These are phyloP conservation scores for Pachysandra terminalis DNA, from an alignment of 164 flowering plant species.

Conservation along the genomic window DNA sequence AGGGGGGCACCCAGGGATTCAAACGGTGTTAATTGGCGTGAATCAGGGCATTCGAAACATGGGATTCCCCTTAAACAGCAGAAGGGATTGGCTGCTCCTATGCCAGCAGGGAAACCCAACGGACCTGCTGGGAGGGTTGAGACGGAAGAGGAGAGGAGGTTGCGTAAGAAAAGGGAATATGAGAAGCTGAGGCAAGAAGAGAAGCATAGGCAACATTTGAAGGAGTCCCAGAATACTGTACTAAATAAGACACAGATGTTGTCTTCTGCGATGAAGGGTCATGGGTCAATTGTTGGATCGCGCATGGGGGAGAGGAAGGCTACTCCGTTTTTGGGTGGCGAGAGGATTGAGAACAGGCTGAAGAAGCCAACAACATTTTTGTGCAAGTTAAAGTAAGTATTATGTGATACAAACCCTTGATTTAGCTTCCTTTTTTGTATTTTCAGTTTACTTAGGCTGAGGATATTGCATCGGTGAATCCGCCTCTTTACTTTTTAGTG, in stretches of 20 bases:
- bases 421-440: too few species aligned
- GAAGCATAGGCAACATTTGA: conserved; percentile 63
- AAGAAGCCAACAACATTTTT: conserved; percentile 94
- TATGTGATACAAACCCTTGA: too few species aligned
- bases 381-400: conserved; percentile 93
- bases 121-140: conserved; percentile 60
- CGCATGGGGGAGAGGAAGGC: conserved; percentile 67
- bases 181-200: conserved; percentile 84
- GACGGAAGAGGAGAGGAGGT: conserved; percentile 88
- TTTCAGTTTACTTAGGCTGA: background rate
- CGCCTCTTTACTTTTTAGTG: background rate
- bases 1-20: conserved; percentile 24
- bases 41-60: conserved; percentile 30
- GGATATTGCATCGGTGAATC: background rate
- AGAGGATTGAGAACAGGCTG: conserved; percentile 80
- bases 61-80: conserved; percentile 32
- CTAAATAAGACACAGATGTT: conserved; percentile 58
- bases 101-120: conserved; percentile 31
- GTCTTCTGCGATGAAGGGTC: conserved; percentile 56
- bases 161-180: conserved; percentile 81
- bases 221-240: conserved; percentile 57
- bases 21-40: conserved; percentile 28
- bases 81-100: conserved; percentile 33
- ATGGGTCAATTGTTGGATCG: conserved; percentile 64
- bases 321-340: conserved; percentile 57